Base-by-base conservation (phyloP, 331 rosid genomes). In the Spiraea crenata region DNA sequence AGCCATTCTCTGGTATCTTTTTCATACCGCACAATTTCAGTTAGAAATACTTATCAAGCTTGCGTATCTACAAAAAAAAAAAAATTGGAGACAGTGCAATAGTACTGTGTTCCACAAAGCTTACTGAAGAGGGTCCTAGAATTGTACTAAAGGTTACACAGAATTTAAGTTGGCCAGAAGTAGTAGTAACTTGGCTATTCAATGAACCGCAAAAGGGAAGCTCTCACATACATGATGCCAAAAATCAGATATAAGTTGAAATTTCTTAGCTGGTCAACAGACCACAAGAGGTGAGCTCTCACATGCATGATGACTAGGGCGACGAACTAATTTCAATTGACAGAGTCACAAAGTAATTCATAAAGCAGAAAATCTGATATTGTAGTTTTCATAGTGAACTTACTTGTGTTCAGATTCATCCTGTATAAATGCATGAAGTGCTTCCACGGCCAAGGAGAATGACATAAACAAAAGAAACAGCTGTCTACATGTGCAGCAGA, bases 331-430 rank as follows among this genome's bases (percentile, higher is more conserved):
- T 35, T 34, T 20, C 62, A 7, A 13, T 15, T 70, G 56, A 38
- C 35, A 37, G 19, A 12, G 14, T 15, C 12, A 14, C 31, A 25
- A 25, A 1, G 31, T 25, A 25, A 25, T 25, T 25, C 31, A 45
- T 54, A 58, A 4, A 25, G 25, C 31, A 39, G 3, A 49, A 25
- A 25, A 34, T 40, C 67, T n/a, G 61, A 49, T 37, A 61, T 52
- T 35, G 45, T 49, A 35, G 47, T 67, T 72, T 17, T 13, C 11
- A 52, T 20, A 38, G 70, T 55, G 72, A 75, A 88, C 99, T 91
- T 86, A 95, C 99, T 89, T 95, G 96, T 95, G 99, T 65, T 95
- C 99, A 70, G 99, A 91, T 85, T 95, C 99, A 82, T 95, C 99
- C 87, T 95, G 96, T 72, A 91, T 88, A 82, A 91, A 95, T 10